Evolutionary conservation across 192 early-diverging fungal species (phyloP).

Genomic region (Coemansia reversa): DNA sequence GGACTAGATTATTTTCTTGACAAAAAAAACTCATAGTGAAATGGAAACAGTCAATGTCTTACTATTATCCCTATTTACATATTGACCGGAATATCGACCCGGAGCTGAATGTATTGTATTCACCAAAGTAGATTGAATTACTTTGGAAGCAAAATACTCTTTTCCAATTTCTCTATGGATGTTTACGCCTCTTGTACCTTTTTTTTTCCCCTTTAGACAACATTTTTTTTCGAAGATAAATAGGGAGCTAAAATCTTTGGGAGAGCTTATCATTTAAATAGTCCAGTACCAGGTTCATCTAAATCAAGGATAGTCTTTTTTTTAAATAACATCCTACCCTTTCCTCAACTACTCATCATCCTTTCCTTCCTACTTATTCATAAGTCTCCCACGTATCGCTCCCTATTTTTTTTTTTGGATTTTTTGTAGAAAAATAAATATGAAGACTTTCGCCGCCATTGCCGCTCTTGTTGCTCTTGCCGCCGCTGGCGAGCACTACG

Average conservation of each 20-base stretch:
- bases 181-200: not conserved
- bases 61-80: not conserved
- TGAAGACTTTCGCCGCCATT: slow-evolving; percentile 38
- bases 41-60: not conserved
- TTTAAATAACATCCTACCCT: not conserved
- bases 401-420: not conserved
- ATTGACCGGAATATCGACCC: not conserved
- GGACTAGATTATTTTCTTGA: not conserved
- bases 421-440: slow-evolving; percentile 7
- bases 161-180: no score
- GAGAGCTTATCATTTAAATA: not conserved
- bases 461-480: slow-evolving; percentile 43
- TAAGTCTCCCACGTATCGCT: not conserved
- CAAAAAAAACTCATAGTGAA: not conserved
- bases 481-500: slow-evolving; percentile 42
- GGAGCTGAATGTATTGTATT: not conserved
- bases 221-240: not conserved
- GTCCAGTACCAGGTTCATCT: not conserved
- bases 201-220: not conserved
- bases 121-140: no score
- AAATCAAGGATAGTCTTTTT: not conserved
- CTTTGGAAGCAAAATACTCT: no score
- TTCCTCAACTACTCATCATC: not conserved
- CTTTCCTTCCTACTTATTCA: not conserved
- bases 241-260: no score